A percentile compares a stretch with the other conserved stretches of the same genome.
phyloP scores from a whole-genome alignment of 768 basidiomycete species.

The Phaffia australis region DNA sequence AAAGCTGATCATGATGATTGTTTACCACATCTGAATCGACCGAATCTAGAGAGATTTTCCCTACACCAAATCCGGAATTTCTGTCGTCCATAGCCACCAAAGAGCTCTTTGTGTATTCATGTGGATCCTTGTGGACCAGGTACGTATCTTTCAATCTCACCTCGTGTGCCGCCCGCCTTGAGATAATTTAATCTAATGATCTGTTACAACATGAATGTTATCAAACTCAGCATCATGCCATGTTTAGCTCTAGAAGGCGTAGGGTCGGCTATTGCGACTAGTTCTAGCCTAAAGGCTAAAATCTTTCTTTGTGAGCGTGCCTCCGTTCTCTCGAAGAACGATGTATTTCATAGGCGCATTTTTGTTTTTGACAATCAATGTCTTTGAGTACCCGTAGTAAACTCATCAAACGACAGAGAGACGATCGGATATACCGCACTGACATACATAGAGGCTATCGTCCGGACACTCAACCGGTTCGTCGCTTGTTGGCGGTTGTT shows the following conservation, averaged over 20 bases:
- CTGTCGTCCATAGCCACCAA: conserved; percentile 51
- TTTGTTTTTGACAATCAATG: neutral
- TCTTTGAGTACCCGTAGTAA: conserved; percentile 47
- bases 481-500: conserved; percentile 18
- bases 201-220: too few species aligned
- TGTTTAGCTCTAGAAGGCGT: conserved; percentile 78
- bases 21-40: too few species aligned
- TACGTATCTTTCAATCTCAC: conserved; percentile 32
- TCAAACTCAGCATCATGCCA: conserved; percentile 60
- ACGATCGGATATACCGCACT: conserved; percentile 72
- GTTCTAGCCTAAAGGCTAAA: conserved; percentile 60
- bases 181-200: too few species aligned
- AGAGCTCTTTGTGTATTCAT: conserved; percentile 74
- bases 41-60: conserved; percentile 54
- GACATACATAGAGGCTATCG: conserved; percentile 75
- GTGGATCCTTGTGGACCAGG: conserved; percentile 93
- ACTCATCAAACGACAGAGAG: conserved; percentile 77
- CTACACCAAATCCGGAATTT: conserved; percentile 72
- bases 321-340: neutral
- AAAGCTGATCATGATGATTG: too few species aligned
- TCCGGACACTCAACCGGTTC: conserved; percentile 51
- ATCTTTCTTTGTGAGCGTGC: conserved; percentile 61
- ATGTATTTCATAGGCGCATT: neutral
- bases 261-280: conserved; percentile 63
- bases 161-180: neutral